phyloP scores from a whole-genome alignment of 73 alveolate genomes.

The Paramecium tetraurelia region DNA sequence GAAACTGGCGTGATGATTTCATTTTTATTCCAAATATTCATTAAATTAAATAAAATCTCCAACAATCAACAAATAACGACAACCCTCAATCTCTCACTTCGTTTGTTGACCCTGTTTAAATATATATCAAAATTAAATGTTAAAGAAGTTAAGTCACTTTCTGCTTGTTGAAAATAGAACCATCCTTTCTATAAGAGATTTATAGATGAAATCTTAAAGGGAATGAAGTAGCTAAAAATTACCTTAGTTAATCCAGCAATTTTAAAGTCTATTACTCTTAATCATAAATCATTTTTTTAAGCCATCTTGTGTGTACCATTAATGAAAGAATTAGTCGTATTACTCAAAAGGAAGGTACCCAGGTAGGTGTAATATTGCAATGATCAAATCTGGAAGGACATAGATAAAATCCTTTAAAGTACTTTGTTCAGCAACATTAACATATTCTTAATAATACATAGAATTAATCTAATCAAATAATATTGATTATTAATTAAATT shows the following conservation, averaged over 20 bases:
- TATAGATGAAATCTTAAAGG: background rate
- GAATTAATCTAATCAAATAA: background rate
- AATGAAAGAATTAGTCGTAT: background rate
- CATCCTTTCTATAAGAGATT: background rate
- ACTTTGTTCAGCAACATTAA: background rate
- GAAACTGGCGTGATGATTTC: background rate
- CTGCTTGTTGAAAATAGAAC: background rate
- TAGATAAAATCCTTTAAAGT: background rate
- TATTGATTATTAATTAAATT: background rate
- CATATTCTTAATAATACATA: background rate
- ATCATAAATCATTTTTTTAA: background rate
- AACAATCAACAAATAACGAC: background rate
- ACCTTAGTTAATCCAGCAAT: background rate
- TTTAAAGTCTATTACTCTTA: background rate
- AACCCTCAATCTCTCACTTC: background rate
- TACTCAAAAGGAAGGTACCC: background rate
- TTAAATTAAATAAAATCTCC: background rate
- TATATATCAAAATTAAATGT: background rate
- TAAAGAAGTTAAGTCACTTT: background rate
- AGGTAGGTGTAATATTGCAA: background rate
- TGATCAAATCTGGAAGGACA: slow-evolving; percentile 66
- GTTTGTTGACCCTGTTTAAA: background rate
- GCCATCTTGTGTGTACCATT: background rate
- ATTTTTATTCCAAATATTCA: background rate
- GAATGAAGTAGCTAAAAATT: background rate